Evolutionary conservation across 257 asterid species (phyloP).

Genomic region (Datura wrightii): DNA sequence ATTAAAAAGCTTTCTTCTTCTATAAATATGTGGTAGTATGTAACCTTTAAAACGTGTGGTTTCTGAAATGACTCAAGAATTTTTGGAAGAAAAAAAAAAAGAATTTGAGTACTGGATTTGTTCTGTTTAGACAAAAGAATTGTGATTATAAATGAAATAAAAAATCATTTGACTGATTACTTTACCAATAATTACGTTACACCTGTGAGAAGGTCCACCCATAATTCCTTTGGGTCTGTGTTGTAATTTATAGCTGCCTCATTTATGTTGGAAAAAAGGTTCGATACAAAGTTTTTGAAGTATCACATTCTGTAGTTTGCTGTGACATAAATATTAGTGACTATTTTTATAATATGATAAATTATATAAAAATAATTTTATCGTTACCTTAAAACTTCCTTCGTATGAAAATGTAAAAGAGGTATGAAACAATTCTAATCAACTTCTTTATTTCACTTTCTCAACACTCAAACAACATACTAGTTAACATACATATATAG

Average conservation of each 20-base stretch:
- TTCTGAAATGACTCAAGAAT: neutral
- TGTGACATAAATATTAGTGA: too few species aligned
- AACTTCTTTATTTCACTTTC: neutral
- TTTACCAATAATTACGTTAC: neutral
- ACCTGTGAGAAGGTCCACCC: neutral
- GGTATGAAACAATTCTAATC: neutral
- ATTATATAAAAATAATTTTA: too few species aligned
- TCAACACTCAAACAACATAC: slow-evolving; percentile 10
- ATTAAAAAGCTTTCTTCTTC: neutral
- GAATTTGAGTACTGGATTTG: neutral
- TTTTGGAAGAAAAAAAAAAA: neutral
- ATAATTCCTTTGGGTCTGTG: neutral
- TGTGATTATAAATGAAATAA: neutral
- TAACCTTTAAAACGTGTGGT: accelerated
- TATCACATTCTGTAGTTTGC: too few species aligned
- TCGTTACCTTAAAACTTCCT: too few species aligned
- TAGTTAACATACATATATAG: neutral
- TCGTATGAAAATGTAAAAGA: neutral
- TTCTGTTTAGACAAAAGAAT: neutral
- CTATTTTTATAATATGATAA: too few species aligned
- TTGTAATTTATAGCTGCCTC: neutral
- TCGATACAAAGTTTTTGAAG: too few species aligned
- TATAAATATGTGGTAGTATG: neutral
- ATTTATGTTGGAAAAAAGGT: too few species aligned
- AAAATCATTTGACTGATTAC: neutral